Evolutionary conservation across 225 moss, liverwort and hornwort genomes (phyloP).

Genomic region (Asterella californica): DNA sequence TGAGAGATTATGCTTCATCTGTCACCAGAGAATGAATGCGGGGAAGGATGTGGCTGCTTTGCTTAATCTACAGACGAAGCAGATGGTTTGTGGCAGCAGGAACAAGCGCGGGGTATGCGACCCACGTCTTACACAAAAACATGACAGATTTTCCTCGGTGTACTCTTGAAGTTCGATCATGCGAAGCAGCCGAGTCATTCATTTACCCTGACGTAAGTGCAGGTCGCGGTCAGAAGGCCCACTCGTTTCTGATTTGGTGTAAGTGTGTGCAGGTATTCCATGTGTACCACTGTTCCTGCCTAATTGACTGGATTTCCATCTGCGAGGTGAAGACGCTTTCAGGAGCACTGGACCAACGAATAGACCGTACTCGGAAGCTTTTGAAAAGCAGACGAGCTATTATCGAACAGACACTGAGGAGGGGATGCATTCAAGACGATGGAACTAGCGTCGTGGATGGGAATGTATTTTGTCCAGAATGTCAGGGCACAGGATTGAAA

Average conservation of each 20-base stretch:
- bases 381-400: constrained; percentile 59
- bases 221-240: background rate
- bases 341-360: constrained; percentile 61
- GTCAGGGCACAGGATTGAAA: constrained; percentile 89
- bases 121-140: background rate
- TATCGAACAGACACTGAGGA: constrained; percentile 39
- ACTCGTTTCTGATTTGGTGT: background rate
- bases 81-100: constrained; percentile 98
- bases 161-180: background rate
- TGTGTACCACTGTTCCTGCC: constrained; percentile 86
- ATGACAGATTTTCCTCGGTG: background rate
- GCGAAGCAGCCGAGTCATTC: no score
- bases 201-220: background rate
- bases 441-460: constrained; percentile 53
- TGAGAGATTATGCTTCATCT: constrained; percentile 90
- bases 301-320: constrained; percentile 94
- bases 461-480: constrained; percentile 94
- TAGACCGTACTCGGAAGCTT: constrained; percentile 63
- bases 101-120: constrained; percentile 89
- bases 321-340: constrained; percentile 93
- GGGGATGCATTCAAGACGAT: constrained; percentile 35
- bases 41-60: constrained; percentile 90
- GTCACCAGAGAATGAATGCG: constrained; percentile 87
- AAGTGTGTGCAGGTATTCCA: constrained; percentile 78
- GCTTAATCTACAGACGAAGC: constrained; percentile 84